A percentile compares a stretch with the other conserved stretches of the same genome.
Conservation (phyloP, 2,329 filamentous ascomycete species). For the Microcyclosporella mali region DNA sequence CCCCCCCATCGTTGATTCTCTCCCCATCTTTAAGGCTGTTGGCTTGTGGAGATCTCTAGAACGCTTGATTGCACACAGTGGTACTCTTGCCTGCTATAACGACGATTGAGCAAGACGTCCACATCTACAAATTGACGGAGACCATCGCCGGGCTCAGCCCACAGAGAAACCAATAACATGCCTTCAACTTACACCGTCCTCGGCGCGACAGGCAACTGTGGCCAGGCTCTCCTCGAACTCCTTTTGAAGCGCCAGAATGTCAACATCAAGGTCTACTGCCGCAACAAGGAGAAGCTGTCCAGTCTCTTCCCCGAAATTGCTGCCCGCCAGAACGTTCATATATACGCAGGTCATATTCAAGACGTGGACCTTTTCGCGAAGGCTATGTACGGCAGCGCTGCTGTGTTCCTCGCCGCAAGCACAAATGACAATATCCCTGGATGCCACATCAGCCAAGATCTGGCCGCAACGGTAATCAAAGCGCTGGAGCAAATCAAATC, state of each 20-base stretch:
- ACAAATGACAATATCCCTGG: conserved; percentile 33
- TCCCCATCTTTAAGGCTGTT: too few relatives aligned
- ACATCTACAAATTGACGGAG: too few relatives aligned
- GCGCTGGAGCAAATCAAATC: conserved; percentile 35
- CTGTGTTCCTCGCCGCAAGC: conserved; percentile 28
- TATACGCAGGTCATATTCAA: conserved; percentile 35
- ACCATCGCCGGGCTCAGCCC: too few relatives aligned
- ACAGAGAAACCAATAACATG: too few relatives aligned
- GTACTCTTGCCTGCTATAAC: too few relatives aligned
- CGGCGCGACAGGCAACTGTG: conserved; percentile 37
- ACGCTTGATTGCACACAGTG: too few relatives aligned
- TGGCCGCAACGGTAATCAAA: conserved; percentile 31
- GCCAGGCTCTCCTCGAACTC: conserved; percentile 37
- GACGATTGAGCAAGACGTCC: too few relatives aligned
- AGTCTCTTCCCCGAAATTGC: conserved; percentile 30
- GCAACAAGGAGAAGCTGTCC: conserved; percentile 37
- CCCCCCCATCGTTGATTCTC: too few relatives aligned
- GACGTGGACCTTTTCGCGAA: conserved; percentile 35
- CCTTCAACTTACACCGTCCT: conserved; percentile 18
- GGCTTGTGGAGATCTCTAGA: too few relatives aligned
- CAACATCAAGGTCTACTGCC: conserved; percentile 41
- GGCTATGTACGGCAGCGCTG: conserved; percentile 33
- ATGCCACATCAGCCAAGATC: conserved; percentile 30
- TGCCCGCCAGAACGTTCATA: conserved; percentile 30
- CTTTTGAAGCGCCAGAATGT: conserved; percentile 32